Conservation (phyloP, 2,329 filamentous ascomycete species). For the Neonectria neomacrospora region DNA sequence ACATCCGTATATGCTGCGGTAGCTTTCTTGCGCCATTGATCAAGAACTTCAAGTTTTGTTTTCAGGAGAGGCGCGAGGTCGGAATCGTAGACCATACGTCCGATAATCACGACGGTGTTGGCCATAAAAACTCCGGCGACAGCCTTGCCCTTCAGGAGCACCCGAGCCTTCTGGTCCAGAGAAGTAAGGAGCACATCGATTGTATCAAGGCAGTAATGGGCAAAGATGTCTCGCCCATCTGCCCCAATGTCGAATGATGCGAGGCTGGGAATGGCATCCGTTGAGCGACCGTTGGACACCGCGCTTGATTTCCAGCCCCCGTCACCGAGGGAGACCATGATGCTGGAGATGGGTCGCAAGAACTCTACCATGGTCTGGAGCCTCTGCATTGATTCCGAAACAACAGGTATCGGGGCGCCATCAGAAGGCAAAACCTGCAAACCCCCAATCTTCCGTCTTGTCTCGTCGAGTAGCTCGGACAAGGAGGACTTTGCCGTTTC, state of each 20-base stretch:
- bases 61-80: constrained; percentile 80
- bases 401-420: constrained; percentile 80
- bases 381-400: constrained; percentile 85
- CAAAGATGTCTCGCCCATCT: constrained; percentile 88
- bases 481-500: constrained; percentile 92
- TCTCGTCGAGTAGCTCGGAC: constrained; percentile 85
- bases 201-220: constrained; percentile 89
- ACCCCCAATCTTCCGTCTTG: constrained; percentile 72
- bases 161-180: constrained; percentile 78
- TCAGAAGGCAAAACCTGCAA: constrained; percentile 79
- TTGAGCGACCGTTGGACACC: constrained; percentile 63
- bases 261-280: constrained; percentile 75
- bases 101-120: constrained; percentile 86
- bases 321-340: constrained; percentile 92
- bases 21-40: constrained; percentile 88
- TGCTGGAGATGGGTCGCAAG: constrained; percentile 84
- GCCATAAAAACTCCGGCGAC: constrained; percentile 89
- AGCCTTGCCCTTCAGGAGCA: constrained; percentile 80
- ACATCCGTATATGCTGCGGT: constrained; percentile 83
- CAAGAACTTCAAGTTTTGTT: constrained; percentile 73
- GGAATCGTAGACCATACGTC: constrained; percentile 84
- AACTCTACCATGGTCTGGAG: constrained; percentile 90
- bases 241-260: constrained; percentile 88
- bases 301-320: constrained; percentile 81
- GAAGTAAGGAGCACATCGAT: constrained; percentile 82